Evolutionary conservation across 148 eudicot species (phyloP).

Genomic region (Chenopodium quinoa): DNA sequence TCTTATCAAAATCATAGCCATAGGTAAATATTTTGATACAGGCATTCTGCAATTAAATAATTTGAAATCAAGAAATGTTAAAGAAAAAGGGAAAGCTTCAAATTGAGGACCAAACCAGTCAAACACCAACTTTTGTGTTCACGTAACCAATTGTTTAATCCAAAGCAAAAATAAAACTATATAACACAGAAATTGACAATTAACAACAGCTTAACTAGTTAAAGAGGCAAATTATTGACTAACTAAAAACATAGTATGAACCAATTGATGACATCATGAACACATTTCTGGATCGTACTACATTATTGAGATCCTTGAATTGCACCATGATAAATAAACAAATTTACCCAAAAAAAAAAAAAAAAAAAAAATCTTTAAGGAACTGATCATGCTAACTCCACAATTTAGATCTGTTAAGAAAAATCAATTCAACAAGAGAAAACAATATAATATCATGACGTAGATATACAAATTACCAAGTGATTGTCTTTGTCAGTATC

Average conservation of each 20-base stretch:
- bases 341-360: background rate
- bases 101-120: background rate
- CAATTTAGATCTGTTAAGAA: background rate
- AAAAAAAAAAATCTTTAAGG: background rate
- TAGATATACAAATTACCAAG: background rate
- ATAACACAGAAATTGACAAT: background rate
- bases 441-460: background rate
- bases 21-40: background rate
- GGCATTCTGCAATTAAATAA: background rate
- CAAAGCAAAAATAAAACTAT: background rate
- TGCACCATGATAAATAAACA: background rate
- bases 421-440: background rate
- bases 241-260: background rate
- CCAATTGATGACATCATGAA: background rate
- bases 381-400: background rate
- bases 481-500: background rate
- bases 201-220: background rate
- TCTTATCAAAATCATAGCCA: background rate
- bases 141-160: background rate
- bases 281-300: background rate
- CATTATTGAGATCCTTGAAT: background rate
- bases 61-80: background rate
- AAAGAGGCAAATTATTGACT: background rate
- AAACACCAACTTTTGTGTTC: background rate
- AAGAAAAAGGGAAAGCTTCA: background rate